Percentiles rank a stretch among this genome's conserved stretches.
These are phyloP conservation scores for Corylus heterophylla DNA, from an alignment of 306 rosid species.

Conservation along the genomic window DNA sequence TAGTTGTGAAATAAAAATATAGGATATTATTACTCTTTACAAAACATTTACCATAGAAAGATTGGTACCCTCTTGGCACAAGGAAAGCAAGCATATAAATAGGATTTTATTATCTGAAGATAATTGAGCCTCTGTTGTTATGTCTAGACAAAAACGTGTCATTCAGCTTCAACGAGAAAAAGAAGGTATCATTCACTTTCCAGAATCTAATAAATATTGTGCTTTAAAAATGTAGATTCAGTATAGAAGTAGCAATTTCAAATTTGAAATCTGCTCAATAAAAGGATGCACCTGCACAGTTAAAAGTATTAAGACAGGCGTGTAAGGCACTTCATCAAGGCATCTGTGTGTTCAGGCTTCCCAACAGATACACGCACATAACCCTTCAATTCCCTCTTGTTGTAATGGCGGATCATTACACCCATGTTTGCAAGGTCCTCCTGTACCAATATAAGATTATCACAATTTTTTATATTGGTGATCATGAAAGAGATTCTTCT, in stretches of 20 bases:
- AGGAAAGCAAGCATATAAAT: neutral
- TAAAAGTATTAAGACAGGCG: conserved; percentile 29
- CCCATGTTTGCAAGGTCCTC: conserved; percentile 96
- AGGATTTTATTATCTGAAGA: neutral
- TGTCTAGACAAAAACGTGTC: neutral
- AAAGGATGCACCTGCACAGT: neutral
- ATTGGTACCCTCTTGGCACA: neutral
- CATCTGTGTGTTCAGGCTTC: conserved; percentile 87
- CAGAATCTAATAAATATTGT: neutral
- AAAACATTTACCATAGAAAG: neutral
- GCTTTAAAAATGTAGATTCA: neutral
- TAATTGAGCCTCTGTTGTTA: neutral
- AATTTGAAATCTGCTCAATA: neutral
- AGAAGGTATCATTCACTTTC: neutral
- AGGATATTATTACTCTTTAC: no score
- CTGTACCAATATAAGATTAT: conserved; percentile 34
- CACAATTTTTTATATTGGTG: no score
- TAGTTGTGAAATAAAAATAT: no score
- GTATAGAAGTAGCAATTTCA: neutral
- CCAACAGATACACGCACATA: conserved; percentile 91
- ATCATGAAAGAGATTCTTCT: neutral
- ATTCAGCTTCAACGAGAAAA: neutral
- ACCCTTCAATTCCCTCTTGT: conserved; percentile 83
- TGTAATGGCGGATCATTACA: conserved; percentile 96
- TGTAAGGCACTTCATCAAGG: conserved; percentile 66